phyloP scores from a whole-genome alignment of 495 filamentous ascomycete genomes.

The Hypoxylon rickii region DNA sequence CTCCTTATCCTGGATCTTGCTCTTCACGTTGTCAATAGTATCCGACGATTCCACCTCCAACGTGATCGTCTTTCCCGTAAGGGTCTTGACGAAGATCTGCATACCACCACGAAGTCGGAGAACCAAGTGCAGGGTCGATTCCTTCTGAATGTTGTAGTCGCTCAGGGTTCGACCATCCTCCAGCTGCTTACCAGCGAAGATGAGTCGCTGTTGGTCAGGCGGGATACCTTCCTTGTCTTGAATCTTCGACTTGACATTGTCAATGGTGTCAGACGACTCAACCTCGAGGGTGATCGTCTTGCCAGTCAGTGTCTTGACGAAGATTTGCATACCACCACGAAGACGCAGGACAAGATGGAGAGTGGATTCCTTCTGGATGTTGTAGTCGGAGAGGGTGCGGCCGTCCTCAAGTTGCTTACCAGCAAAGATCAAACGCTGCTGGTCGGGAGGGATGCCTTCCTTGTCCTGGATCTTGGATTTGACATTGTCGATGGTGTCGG shows the following conservation, averaged over 20 bases:
- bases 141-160: slow-evolving; percentile 99
- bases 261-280: slow-evolving; percentile 88
- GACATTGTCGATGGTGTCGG: slow-evolving; percentile 96
- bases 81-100: slow-evolving; percentile 94
- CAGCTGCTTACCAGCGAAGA: slow-evolving; percentile 89
- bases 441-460: slow-evolving; percentile 93
- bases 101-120: slow-evolving; percentile 97
- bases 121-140: slow-evolving; percentile 95
- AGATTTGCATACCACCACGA: slow-evolving; percentile 99
- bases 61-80: slow-evolving; percentile 92
- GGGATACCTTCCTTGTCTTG: slow-evolving; percentile 99
- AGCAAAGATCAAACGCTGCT: slow-evolving; percentile 93
- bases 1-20: slow-evolving; percentile 92
- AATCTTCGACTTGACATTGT: slow-evolving; percentile 94
- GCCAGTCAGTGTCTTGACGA: slow-evolving; percentile 76
- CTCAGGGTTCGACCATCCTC: slow-evolving; percentile 87
- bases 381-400: slow-evolving; percentile 87
- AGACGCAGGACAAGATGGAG: slow-evolving; percentile 96
- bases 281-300: slow-evolving; percentile 95
- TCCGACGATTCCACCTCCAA: slow-evolving; percentile 87
- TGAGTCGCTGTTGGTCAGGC: slow-evolving; percentile 97
- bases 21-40: slow-evolving; percentile 92
- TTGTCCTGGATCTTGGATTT: slow-evolving; percentile 84
- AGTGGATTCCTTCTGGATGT: slow-evolving; percentile 98
- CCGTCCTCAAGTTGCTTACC: slow-evolving; percentile 94